phyloP scores from a whole-genome alignment of 179 eudicot species.

The Beta macrorhiza region DNA sequence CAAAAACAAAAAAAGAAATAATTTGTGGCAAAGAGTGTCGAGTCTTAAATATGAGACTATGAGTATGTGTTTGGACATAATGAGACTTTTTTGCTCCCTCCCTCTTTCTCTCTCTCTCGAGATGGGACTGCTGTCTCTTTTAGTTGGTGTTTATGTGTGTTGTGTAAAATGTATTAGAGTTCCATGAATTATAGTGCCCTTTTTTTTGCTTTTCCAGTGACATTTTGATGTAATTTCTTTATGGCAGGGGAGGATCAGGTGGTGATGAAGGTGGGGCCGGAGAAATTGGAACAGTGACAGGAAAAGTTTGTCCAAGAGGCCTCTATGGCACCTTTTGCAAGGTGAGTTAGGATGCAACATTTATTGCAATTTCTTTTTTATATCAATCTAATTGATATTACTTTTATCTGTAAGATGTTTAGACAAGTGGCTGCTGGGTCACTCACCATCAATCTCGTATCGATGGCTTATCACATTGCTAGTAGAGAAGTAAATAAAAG shows the following conservation, averaged over 20 bases:
- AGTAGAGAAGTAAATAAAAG: neutral
- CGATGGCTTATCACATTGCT: neutral
- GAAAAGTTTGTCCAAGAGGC: slow-evolving; percentile 89
- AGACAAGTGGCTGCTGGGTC: neutral
- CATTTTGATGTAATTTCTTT: slow-evolving; percentile 5
- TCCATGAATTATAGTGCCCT: neutral
- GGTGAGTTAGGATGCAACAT: slow-evolving; percentile 35
- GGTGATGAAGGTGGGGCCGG: slow-evolving; percentile 61
- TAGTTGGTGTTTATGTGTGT: neutral
- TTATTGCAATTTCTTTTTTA: neutral
- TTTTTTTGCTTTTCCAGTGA: slow-evolving; percentile 5
- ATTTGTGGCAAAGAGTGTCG: neutral
- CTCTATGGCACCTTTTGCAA: slow-evolving; percentile 86
- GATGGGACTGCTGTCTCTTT: neutral
- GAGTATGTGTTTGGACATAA: neutral
- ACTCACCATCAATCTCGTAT: neutral
- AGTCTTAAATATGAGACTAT: neutral
- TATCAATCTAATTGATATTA: neutral
- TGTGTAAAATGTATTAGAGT: neutral
- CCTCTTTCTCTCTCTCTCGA: neutral
- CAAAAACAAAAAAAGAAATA: neutral
- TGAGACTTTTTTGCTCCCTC: neutral
- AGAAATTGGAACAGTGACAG: slow-evolving; percentile 82
- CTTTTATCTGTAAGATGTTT: slow-evolving; percentile 3
- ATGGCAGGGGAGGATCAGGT: slow-evolving; percentile 79